Evolutionary conservation across 2,329 filamentous ascomycete species (phyloP), one percentile per base, ranked within the genome.

Genomic region (Coniochaeta pulveracea): DNA sequence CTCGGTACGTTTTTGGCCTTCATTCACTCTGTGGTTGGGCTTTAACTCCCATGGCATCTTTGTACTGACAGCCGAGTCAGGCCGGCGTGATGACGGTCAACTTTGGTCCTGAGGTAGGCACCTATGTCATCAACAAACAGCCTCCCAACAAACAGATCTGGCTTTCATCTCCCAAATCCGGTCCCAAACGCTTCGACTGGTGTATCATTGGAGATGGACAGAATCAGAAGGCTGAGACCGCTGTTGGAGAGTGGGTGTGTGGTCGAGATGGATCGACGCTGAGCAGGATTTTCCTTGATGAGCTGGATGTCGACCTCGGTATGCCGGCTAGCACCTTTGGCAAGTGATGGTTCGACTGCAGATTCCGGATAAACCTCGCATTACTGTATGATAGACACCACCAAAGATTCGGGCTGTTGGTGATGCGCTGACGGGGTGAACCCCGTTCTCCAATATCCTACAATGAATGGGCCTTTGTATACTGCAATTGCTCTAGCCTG

Each of bases 71-170:
- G 25, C 29, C 26, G 36, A 10, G 6, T 11, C 27, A 95, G 88
- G 73, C 85, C 34, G 89, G 91, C 35, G 86, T 96, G 36, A 69
- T 96, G 46, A 86, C 78, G 41, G 66, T 96, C 48, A 67, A 63
- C 6, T 74, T 84, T 46, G 73, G 76, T 2, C 63, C 68, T 10
- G 64, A 43, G 2, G 31, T 75, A 33, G 86, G 88, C 40, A 89
- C 76, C 19, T 98, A 93, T 53, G 84, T 98, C 39, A 72, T 98
- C 61, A 98, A 98, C 72, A 98, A 98, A 60, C 91, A 98, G 57
- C 91, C 91, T 0, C 86, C 89, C 14, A 96, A 95, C 67, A 91
- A 86, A 66, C 91, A 82, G 54, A 94, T 98, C 51, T 98, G 91
- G 91, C 75, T 96, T 28, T 91, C 85, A 23, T 93, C 85, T 26